Conservation (phyloP, 768 basidiomycete genomes). For the Termitomyces titanicus region DNA sequence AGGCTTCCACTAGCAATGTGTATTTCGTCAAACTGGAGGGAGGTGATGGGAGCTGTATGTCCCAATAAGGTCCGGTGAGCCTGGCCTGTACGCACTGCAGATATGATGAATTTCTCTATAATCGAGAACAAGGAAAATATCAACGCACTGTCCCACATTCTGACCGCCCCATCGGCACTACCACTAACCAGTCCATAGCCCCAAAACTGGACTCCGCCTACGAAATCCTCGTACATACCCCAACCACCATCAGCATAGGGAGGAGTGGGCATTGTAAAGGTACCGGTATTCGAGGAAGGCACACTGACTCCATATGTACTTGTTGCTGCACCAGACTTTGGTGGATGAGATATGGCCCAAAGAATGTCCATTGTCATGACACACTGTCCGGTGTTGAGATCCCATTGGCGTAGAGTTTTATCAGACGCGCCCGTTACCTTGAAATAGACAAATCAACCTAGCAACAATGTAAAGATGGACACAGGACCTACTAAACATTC, state of each 20-base stretch:
- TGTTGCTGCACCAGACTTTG: slow-evolving; percentile 36
- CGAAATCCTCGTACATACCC: slow-evolving; percentile 97
- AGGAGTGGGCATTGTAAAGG: slow-evolving; percentile 81
- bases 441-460: slow-evolving; percentile 15
- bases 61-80: slow-evolving; percentile 90
- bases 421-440: slow-evolving; percentile 97
- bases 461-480: not conserved
- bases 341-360: slow-evolving; percentile 96
- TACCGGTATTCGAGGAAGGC: slow-evolving; percentile 50
- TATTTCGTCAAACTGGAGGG: slow-evolving; percentile 93
- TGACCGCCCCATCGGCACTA: slow-evolving; percentile 92
- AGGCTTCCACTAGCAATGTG: slow-evolving; percentile 91
- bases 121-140: not conserved
- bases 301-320: slow-evolving; percentile 44
- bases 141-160: slow-evolving; percentile 99
- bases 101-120: not conserved
- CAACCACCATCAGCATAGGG: slow-evolving; percentile 87
- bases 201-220: slow-evolving; percentile 98
- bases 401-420: slow-evolving; percentile 98
- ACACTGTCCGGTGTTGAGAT: slow-evolving; percentile 94
- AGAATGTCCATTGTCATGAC: slow-evolving; percentile 99
- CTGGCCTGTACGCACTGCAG: slow-evolving; percentile 92
- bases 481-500: slow-evolving; percentile 70
- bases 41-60: slow-evolving; percentile 91
- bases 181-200: slow-evolving; percentile 96